Evolutionary conservation across 208 protist genomes (phyloP).

Genomic region (Leishmania lainsoni): DNA sequence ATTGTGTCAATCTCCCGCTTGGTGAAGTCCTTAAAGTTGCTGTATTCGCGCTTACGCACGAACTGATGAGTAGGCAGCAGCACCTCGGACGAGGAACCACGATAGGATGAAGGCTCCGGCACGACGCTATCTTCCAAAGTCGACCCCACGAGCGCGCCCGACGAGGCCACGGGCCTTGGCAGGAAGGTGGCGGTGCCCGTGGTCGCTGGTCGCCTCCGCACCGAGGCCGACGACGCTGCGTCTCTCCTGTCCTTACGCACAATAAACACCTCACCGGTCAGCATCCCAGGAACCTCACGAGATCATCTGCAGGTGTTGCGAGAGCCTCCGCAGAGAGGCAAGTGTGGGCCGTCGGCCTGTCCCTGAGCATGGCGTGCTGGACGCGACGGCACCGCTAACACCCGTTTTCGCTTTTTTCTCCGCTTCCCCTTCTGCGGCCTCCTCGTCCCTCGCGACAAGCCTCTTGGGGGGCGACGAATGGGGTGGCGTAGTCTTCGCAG

Average conservation of each 20-base stretch:
- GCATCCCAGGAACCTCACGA: constrained; percentile 24
- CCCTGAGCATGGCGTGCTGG: not conserved
- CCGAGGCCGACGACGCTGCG: not conserved
- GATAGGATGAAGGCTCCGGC: not conserved
- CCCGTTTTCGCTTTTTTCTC: not conserved
- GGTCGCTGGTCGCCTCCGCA: not conserved
- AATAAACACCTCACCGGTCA: constrained; percentile 25
- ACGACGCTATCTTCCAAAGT: not conserved
- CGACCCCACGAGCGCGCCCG: not conserved
- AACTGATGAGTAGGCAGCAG: constrained; percentile 56
- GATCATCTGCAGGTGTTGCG: not conserved
- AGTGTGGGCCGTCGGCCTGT: not conserved
- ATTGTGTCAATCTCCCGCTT: constrained; percentile 66
- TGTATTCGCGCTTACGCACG: constrained; percentile 57
- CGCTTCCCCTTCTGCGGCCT: not conserved
- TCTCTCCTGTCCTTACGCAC: constrained; percentile 17
- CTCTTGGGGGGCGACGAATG: not conserved
- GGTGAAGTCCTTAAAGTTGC: constrained; percentile 52
- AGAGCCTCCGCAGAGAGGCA: not conserved
- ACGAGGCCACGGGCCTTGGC: not conserved
- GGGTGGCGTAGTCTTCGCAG: not conserved
- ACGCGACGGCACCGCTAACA: not conserved
- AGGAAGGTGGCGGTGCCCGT: not conserved
- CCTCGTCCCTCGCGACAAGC: not conserved
- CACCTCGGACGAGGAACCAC: constrained; percentile 35